Evolutionary conservation across 345 rosid genomes (phyloP).

Genomic region (Toxicodendron radicans): DNA sequence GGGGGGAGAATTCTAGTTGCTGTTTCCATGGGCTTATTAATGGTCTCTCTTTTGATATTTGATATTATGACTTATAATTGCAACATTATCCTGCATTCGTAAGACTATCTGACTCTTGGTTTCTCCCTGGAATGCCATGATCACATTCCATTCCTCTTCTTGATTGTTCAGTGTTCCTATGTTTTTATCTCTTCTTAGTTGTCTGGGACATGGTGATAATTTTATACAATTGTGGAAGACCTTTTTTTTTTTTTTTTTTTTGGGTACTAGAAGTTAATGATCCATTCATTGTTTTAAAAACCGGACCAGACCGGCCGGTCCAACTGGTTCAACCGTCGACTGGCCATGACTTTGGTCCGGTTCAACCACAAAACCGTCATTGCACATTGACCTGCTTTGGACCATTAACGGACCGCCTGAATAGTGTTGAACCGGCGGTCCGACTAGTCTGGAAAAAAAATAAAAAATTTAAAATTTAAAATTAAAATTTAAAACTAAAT

Average conservation of each 20-base stretch:
- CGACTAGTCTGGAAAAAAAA: too few relatives aligned
- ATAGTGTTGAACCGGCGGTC: too few relatives aligned
- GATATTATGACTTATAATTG: background rate
- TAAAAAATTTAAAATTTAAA: too few relatives aligned
- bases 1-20: constrained; percentile 9
- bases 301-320: too few relatives aligned
- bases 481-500: too few relatives aligned
- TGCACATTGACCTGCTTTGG: too few relatives aligned
- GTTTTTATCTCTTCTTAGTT: background rate
- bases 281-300: too few relatives aligned
- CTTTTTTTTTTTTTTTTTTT: background rate
- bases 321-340: too few relatives aligned
- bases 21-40: background rate
- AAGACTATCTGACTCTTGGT: background rate
- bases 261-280: background rate
- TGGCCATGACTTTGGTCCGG: too few relatives aligned
- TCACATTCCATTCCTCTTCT: background rate
- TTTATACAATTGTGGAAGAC: background rate
- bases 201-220: background rate
- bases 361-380: too few relatives aligned
- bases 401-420: too few relatives aligned
- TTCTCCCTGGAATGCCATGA: background rate
- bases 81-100: background rate
- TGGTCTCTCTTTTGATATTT: background rate
- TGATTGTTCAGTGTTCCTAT: background rate